Evolutionary conservation across 495 filamentous ascomycete genomes (phyloP), one percentile per base, ranked within the genome.

Genomic region (Usnea hakonensis): DNA sequence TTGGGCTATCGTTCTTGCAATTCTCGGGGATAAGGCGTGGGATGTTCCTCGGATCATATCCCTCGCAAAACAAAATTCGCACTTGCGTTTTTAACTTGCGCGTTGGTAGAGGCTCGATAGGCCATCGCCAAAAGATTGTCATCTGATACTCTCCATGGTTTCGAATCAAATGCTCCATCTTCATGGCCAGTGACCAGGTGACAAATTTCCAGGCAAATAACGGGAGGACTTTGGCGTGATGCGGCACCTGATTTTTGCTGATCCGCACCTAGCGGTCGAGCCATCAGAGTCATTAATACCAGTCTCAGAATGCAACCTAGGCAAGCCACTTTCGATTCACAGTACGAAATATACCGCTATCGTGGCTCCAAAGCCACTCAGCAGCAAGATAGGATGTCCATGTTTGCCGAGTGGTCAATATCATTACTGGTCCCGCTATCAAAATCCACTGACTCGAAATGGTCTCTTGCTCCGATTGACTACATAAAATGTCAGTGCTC

Each of bases 231-330:
- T 30, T 23, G 48, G 52, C 60, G 56, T 60, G 60, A 61, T 54
- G 61, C 46, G 65, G 65, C 65, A 67, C 53, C 55, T 67, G 65
- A 64, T 67, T 62, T 48, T 23, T 66, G 65, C 65, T 64, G 57
- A 67, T 67, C 65, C 61, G 41, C 64, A 43, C 48, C 57, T 64
- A 67, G 65, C 61, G 55, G 46, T 54, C 48, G 14, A 48, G 37
- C 61, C 30, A 50, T 66, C 35, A 52, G 40, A 64, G 65, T 46
- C 61, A 67, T 67, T 33, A 64, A 61, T 57, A 35, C 58, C 43
- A 33, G 33, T 44, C 57, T 55, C 26, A 65, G 23, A 44, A 23
- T 46, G 36, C 64, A 38, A 44, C 46, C 59, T 57, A 57, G 53
- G 6, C 58, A 57, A 56, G 57, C 53, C 50, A 62, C 64, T 59